Base-by-base conservation (phyloP, 1,139 yeast genomes). In the Hemisphaericaspora xylanilytica region DNA sequence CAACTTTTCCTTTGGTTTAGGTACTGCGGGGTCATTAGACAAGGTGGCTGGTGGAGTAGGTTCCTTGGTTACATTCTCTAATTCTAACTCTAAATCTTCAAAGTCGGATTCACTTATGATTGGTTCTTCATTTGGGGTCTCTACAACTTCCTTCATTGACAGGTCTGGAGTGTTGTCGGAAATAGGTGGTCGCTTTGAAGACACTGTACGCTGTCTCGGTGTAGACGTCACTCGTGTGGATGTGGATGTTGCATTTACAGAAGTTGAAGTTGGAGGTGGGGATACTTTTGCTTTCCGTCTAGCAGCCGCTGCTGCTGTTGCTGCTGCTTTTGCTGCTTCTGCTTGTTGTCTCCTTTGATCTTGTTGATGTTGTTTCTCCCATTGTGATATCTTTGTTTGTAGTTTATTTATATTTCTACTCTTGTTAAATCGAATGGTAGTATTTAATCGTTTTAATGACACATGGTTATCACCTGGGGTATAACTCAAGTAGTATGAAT, bases 101-200 rank as follows among this genome's bases (percentile, higher is more conserved):
- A 65, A 65, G 43, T 65, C 71, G 27, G 65, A 58, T 36, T 63
- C 72, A 35, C 60, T 59, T 10, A 66, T 63, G 9, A 64, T 59
- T 10, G 56, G 61, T 16, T 52, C 56, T 21, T 47, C 46, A 25
- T 46, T 53, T 20, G 37, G 28, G 20, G 37, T 10, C 11, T 10
- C 9, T 8, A 12, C 21, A 8, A 20, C 8, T 20, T 5, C 21
- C 7, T 31, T 17, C 24, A 15, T 20, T 8, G 22, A 20, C n/a
- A 17, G 22, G 20, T 45, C 50, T 8, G 53, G 51, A 7, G 54
- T 44, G 36, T 38, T 46, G 32, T 42, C 41, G n/a, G 48, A 46
- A 0, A 52, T 40, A 5, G 52, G 54, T 5, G 53, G 55, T 28
- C 54, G 36, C 38, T 48, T 50, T 6, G 49, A 43, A 4, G 50